Base-by-base conservation (phyloP, 1,139 yeast species). In the Spencermartinsiella ligniputridi region DNA sequence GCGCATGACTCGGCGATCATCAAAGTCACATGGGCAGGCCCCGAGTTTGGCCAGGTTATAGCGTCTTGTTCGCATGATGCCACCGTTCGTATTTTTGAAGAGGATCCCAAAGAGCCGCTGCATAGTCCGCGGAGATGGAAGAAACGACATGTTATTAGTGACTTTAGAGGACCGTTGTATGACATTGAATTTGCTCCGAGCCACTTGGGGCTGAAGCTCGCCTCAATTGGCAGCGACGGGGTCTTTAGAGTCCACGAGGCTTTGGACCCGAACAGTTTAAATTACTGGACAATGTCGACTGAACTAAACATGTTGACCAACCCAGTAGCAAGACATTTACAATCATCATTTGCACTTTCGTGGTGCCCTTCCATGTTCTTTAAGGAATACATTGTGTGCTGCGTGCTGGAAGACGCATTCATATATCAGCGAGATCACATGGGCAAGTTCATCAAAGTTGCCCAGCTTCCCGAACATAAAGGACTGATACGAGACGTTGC, bases 321-420 rank as follows among this genome's bases (percentile, higher is more conserved):
- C n/a, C 78, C 83, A 15, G 94, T 94, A 0, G 90, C 92, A 1
- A 78, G 83, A 39, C 87, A 86, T 55, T 68, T 88, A 48, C 97
- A 90, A 63, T 81, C 94, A 47, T 87, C 89, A 57, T 92, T 90
- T 61, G 80, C 89, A 25, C 68, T 92, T 32, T 82, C 88, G 41
- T 92, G 98, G 98, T 89, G 97, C 58, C 95, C 96, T 0, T 82
- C 96, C 1, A 80, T 87, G 59, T 86, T 86, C 52, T 76, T 85
- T 41, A 74, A 81, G 11, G 97, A 90, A 62, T 87, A 81, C 62
- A 70, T 92, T 36, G 87, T 83, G 2, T 92, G 88, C 3, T 81
- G 90, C 51, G 96, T 95, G 0, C 71, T 89, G 53, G 96, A 90
- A 57, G 94, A 84, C 59, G 96, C 94, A 0, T 81, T 81, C 54